Percentiles rank a stretch among this genome's conserved stretches.
Conservation (phyloP, 192 early-diverging fungal species). For the Backusella macrospora region DNA sequence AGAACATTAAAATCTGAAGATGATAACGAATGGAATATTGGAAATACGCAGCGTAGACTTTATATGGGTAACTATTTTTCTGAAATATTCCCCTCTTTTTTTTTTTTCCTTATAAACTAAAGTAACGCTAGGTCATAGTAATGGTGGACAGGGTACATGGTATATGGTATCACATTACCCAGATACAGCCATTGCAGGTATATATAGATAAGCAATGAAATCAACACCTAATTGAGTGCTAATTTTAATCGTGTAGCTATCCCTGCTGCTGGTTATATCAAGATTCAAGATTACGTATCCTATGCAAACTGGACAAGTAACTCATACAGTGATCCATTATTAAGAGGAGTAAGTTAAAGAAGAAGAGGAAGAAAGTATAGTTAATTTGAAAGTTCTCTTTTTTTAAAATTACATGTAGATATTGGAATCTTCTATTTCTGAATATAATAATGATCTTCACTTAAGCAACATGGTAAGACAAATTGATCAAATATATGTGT, state of each 20-base stretch:
- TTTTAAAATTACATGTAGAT: slow-evolving; percentile 40
- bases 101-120: not conserved
- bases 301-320: slow-evolving; percentile 63
- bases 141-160: slow-evolving; percentile 84
- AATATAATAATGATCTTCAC: slow-evolving; percentile 77
- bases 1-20: slow-evolving; percentile 3
- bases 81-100: not conserved
- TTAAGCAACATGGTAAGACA: slow-evolving; percentile 61
- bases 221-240: not conserved
- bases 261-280: slow-evolving; percentile 72
- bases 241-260: slow-evolving; percentile 42
- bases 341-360: slow-evolving; percentile 63
- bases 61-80: slow-evolving; percentile 13
- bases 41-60: not conserved
- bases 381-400: not conserved
- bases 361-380: too few species aligned
- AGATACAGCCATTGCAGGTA: slow-evolving; percentile 69
- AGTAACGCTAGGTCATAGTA: slow-evolving; percentile 61
- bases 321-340: slow-evolving; percentile 64
- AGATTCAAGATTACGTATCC: slow-evolving; percentile 76
- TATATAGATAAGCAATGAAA: not conserved
- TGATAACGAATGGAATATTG: not conserved
- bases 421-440: slow-evolving; percentile 70
- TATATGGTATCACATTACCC: slow-evolving; percentile 70
- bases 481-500: not conserved